Percentiles rank a stretch among this genome's conserved stretches.
Evolutionary conservation across 768 basidiomycete species (phyloP).

Genomic region (Trametes elegans): DNA sequence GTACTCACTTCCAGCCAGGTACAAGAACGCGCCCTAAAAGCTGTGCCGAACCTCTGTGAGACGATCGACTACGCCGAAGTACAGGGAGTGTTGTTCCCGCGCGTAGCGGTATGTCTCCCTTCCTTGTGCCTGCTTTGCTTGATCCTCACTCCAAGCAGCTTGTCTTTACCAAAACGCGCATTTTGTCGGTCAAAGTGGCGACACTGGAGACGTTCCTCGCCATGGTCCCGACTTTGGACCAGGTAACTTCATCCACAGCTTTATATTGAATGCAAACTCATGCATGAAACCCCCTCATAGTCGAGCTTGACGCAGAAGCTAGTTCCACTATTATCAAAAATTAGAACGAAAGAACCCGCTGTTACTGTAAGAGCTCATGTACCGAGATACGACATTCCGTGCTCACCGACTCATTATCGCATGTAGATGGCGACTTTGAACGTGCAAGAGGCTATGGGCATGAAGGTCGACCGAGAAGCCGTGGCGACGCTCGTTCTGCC

Average conservation of each 20-base stretch:
- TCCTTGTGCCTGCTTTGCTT: constrained; percentile 72
- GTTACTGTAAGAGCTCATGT: constrained; percentile 63
- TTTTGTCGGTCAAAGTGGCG: constrained; percentile 88
- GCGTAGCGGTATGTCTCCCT: constrained; percentile 76
- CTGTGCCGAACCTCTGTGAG: constrained; percentile 87
- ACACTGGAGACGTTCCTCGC: constrained; percentile 78
- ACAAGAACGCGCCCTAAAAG: constrained; percentile 85
- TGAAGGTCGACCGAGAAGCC: constrained; percentile 90
- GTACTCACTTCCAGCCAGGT: constrained; percentile 49
- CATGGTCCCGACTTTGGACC: constrained; percentile 89
- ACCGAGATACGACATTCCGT: neutral
- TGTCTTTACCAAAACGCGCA: constrained; percentile 89
- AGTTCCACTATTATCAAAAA: constrained; percentile 92
- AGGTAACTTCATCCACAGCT: constrained; percentile 43
- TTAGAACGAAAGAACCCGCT: constrained; percentile 92
- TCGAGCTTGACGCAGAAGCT: constrained; percentile 90
- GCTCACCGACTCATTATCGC: neutral
- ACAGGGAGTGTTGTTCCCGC: constrained; percentile 84
- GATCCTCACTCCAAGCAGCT: constrained; percentile 45
- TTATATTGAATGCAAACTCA: neutral
- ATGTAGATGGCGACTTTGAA: constrained; percentile 78
- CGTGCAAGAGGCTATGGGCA: constrained; percentile 95
- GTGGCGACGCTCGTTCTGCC: constrained; percentile 57
- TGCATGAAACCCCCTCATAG: constrained; percentile 35
- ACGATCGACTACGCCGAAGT: constrained; percentile 95